phyloP scores from a whole-genome alignment of 306 rosid genomes.

The Dryas alaskensis region DNA sequence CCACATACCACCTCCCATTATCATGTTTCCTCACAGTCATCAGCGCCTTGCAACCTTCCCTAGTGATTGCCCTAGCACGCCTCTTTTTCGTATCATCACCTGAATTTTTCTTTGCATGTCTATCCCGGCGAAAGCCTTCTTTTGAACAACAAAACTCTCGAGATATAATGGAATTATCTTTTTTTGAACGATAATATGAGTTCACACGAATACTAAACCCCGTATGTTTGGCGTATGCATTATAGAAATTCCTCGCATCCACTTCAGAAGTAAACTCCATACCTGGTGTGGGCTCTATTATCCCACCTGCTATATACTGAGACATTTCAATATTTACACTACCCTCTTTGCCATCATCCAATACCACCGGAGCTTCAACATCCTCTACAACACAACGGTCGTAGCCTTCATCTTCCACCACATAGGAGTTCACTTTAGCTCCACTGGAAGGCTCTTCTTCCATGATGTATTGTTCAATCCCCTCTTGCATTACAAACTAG shows the following conservation, averaged over 20 bases:
- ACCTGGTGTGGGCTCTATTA: conserved; percentile 17
- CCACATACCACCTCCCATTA: conserved; percentile 28
- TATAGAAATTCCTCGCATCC: conserved; percentile 23
- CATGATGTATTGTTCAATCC: conserved; percentile 2
- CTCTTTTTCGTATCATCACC: conserved; percentile 7
- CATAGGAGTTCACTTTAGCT: conserved; percentile 11
- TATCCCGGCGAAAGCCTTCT: conserved; percentile 25
- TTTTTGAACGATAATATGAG: conserved; percentile 22
- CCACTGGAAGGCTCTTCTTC: conserved; percentile 17
- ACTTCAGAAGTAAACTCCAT: conserved; percentile 31
- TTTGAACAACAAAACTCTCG: conserved; percentile 30
- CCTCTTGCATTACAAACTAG: background rate
- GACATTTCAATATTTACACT: background rate
- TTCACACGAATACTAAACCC: conserved; percentile 26
- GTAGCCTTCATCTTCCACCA: conserved; percentile 2
- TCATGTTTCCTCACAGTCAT: conserved; percentile 20
- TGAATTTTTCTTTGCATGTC: conserved; percentile 6
- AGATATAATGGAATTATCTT: conserved; percentile 22
- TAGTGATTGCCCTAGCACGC: conserved; percentile 27
- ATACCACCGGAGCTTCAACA: conserved; percentile 10
- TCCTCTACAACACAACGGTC: conserved; percentile 13
- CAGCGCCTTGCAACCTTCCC: conserved; percentile 28
- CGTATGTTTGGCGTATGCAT: conserved; percentile 23
- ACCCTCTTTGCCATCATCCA: conserved; percentile 21
- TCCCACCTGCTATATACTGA: conserved; percentile 7